A percentile compares a stretch with the other conserved stretches of the same genome.
These are phyloP conservation scores for Puccinia coronata DNA, from an alignment of 1,284 basidiomycete species.

Conservation along the genomic window DNA sequence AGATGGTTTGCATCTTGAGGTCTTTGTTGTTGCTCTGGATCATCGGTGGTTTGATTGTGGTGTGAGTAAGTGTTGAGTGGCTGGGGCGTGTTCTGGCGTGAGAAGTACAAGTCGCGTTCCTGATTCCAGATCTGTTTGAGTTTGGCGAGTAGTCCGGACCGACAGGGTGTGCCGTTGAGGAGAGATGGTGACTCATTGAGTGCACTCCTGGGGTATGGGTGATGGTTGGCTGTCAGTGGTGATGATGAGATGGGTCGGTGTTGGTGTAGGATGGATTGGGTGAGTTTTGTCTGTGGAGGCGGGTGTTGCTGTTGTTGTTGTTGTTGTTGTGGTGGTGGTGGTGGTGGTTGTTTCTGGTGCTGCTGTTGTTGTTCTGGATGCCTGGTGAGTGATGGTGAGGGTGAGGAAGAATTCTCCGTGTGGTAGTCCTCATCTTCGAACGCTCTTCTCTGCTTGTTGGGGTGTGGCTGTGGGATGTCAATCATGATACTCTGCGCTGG, in stretches of 20 bases:
- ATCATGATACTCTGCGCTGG: slow-evolving; percentile 20
- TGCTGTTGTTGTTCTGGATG: slow-evolving; percentile 27
- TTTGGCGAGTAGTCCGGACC: background rate
- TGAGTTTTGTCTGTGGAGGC: background rate
- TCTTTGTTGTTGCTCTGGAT: background rate
- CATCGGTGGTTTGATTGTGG: background rate
- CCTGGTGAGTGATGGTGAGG: slow-evolving; percentile 45
- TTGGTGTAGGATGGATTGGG: slow-evolving; percentile 40
- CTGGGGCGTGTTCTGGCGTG: background rate
- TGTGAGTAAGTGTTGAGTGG: slow-evolving; percentile 29
- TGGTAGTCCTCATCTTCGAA: background rate
- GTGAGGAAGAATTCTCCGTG: slow-evolving; percentile 32
- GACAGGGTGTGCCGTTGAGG: background rate
- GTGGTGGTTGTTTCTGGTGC: background rate
- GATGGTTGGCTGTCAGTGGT: slow-evolving; percentile 3
- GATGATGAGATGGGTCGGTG: slow-evolving; percentile 38
- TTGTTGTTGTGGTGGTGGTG: background rate
- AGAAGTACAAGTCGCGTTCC: slow-evolving; percentile 24
- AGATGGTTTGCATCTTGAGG: background rate
- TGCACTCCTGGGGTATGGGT: background rate
- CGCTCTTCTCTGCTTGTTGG: background rate
- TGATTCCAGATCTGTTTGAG: slow-evolving; percentile 46
- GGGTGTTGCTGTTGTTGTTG: background rate
- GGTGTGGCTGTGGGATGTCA: background rate
- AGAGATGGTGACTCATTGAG: background rate